Base-by-base conservation (phyloP, 768 basidiomycete species). In the Leccinum truebloodii region DNA sequence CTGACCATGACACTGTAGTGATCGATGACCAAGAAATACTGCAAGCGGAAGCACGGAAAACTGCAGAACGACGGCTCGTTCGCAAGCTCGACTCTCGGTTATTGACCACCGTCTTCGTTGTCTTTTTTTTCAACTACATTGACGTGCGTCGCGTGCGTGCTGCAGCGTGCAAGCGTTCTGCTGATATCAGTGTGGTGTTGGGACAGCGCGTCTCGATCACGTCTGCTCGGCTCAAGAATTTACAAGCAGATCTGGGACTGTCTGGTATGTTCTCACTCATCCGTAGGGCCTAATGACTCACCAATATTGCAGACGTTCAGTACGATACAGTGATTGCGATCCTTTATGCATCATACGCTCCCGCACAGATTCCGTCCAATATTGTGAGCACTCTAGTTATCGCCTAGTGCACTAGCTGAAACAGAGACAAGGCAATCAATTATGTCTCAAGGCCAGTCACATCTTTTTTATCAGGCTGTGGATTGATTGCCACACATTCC, bases 101-200 rank as follows among this genome's bases (percentile, higher is more conserved):
- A 4, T 67, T 89, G 52, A 84, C 84, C 0, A 82, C 83, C 1
- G 80, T 88, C 41, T 74, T 85, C 20, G 55, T 86, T 55, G 84
- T 88, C 35, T 86, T 74, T 63, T 79, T 88, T 60, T 82, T 87
- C 83, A 88, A 88, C 64, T 87, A 85, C 63, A 86, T 88, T 60
- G 86, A 87, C 69, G 86, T 87, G 61, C 62, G 73, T 66, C 1
- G 37, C 30, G 1, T 49, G 24, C 32, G 14, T 53, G 32, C 52
- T 48, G 30, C 10, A 18, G 24, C 22, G 28, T 9, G 24, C 30
- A 18, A 8, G 12, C 4, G 32, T 51, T 18, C 12, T 24, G 7
- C 9, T 62, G 46, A 57, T n/a, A 14, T 39, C 1, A 41, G 20
- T 50, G 30, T 10, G 39, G 28, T 39, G 10, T n/a, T 9, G n/a